A percentile compares a stretch with the other conserved stretches of the same genome.
These are phyloP conservation scores for Bonnemaisonia californica DNA, from an alignment of 31 red algal species.

Conservation along the genomic window DNA sequence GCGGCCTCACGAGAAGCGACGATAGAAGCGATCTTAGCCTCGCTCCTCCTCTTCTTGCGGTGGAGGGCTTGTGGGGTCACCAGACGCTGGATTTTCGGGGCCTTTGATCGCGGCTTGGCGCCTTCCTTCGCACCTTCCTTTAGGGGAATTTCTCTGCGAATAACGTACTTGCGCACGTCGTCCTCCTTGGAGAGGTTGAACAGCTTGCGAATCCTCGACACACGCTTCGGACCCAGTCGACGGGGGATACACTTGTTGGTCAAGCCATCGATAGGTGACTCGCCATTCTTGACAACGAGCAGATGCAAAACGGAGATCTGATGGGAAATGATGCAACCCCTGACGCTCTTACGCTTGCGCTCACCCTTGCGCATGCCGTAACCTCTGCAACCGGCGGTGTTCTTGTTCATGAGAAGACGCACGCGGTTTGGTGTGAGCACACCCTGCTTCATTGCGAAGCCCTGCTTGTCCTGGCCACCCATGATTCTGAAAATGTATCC, in stretches of 20 bases:
- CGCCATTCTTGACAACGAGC: slow-evolving; percentile 89
- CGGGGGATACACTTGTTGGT: slow-evolving; percentile 87
- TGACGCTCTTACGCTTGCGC: slow-evolving; percentile 93
- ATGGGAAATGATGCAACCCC: slow-evolving; percentile 96
- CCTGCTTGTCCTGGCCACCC: slow-evolving; percentile 99
- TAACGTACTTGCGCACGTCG: slow-evolving; percentile 99
- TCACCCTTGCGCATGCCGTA: slow-evolving; percentile 97
- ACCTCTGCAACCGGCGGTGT: slow-evolving; percentile 86
- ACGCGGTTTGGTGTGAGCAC: slow-evolving; percentile 96
- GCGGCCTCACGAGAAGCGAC: slow-evolving; percentile 63
- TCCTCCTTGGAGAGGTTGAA: slow-evolving; percentile 98
- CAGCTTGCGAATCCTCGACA: slow-evolving; percentile 95
- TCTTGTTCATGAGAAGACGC: slow-evolving; percentile 87
- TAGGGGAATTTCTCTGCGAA: slow-evolving; percentile 89
- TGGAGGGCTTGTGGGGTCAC: slow-evolving; percentile 92
- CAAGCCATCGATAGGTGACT: slow-evolving; percentile 76
- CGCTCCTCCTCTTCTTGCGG: slow-evolving; percentile 87
- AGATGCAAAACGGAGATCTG: slow-evolving; percentile 94
- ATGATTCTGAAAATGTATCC: slow-evolving; percentile 96
- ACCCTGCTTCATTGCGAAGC: slow-evolving; percentile 97
- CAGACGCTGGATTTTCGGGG: slow-evolving; percentile 98
- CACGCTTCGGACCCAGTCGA: slow-evolving; percentile 98
- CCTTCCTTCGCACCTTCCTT: slow-evolving; percentile 88
- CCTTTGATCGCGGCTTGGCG: slow-evolving; percentile 95
- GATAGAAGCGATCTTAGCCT: slow-evolving; percentile 59